Evolutionary conservation across 768 basidiomycete genomes (phyloP).

Genomic region (Aureoboletus auriporus): DNA sequence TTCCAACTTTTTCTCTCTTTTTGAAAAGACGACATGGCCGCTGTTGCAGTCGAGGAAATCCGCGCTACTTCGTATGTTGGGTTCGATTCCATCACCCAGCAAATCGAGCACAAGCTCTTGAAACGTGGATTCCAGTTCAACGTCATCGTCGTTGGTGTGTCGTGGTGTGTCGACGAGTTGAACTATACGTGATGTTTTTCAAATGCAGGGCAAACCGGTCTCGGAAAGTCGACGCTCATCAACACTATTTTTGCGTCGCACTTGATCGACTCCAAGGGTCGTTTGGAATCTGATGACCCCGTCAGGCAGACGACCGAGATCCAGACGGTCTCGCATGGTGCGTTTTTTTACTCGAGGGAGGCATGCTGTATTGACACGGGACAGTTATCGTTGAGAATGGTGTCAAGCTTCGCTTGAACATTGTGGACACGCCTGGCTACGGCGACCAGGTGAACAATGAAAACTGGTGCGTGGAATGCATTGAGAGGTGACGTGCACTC

Average conservation of each 20-base stretch:
- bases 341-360: slow-evolving; percentile 22
- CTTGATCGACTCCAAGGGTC: slow-evolving; percentile 96
- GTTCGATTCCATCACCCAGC: slow-evolving; percentile 95
- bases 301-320: slow-evolving; percentile 97
- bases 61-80: slow-evolving; percentile 92
- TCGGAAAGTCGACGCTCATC: slow-evolving; percentile 97
- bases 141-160: slow-evolving; percentile 91
- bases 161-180: neutral
- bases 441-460: slow-evolving; percentile 99
- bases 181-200: neutral
- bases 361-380: slow-evolving; percentile 9
- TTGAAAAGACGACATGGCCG: slow-evolving; percentile 31
- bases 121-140: slow-evolving; percentile 99
- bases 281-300: slow-evolving; percentile 80
- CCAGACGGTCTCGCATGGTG: slow-evolving; percentile 90
- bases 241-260: slow-evolving; percentile 99
- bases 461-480: slow-evolving; percentile 64
- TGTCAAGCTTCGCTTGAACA: slow-evolving; percentile 91
- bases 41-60: slow-evolving; percentile 67
- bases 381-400: slow-evolving; percentile 95
- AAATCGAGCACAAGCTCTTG: slow-evolving; percentile 98
- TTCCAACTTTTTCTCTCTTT: slow-evolving; percentile 15
- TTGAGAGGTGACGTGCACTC: neutral
- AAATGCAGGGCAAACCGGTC: slow-evolving; percentile 83
- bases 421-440: slow-evolving; percentile 98